phyloP scores from a whole-genome alignment of 2,329 filamentous ascomycete genomes.

The Chaetomiaceae sp. region DNA sequence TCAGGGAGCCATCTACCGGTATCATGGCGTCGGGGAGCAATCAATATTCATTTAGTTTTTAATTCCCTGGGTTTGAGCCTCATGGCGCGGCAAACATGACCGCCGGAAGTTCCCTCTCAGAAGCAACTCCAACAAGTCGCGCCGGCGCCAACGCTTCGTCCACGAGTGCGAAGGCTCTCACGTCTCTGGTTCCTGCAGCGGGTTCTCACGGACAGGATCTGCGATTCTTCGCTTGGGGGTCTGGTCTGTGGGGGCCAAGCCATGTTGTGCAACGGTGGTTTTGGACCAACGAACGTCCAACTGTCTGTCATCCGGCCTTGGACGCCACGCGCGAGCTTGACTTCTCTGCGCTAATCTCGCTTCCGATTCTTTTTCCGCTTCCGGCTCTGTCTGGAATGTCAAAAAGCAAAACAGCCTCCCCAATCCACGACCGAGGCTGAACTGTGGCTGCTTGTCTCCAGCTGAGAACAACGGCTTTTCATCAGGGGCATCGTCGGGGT shows the following conservation, averaged over 20 bases:
- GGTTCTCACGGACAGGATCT: background rate
- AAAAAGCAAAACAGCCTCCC: background rate
- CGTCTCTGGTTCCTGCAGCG: constrained; percentile 21
- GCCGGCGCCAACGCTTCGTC: background rate
- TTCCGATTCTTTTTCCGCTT: constrained; percentile 8
- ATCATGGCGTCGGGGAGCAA: constrained; percentile 5
- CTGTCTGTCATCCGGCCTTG: no score
- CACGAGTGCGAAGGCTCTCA: background rate
- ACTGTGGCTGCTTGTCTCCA: constrained; percentile 1
- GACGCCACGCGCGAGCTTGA: no score
- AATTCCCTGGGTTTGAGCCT: constrained; percentile 16
- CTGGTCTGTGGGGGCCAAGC: background rate
- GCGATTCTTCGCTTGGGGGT: background rate
- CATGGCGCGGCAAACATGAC: background rate
- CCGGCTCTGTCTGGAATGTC: no score
- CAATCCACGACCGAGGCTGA: constrained; percentile 2
- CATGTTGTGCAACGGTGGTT: background rate
- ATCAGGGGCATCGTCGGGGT: no score
- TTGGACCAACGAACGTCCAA: no score
- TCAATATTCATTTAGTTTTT: constrained; percentile 13
- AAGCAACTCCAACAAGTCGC: background rate
- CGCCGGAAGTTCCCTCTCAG: background rate
- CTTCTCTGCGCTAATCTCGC: constrained; percentile 5
- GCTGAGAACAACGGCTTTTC: no score
- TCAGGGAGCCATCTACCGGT: background rate